Percentiles rank a stretch among this genome's conserved stretches.
These are phyloP conservation scores for Nicotiana undulata DNA, from an alignment of 257 asterid species.

Conservation along the genomic window DNA sequence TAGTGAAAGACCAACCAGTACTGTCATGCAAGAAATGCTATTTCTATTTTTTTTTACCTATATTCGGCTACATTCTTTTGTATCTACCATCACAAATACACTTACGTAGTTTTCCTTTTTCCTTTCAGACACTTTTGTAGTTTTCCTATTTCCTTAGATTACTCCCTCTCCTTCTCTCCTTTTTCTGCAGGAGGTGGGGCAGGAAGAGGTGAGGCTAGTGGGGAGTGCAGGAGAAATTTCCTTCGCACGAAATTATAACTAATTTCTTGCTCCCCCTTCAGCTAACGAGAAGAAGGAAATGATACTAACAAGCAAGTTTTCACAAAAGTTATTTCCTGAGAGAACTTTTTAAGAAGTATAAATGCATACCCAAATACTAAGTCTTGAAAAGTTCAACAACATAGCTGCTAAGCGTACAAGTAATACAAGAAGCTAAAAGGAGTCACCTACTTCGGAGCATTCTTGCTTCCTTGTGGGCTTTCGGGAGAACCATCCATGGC, in stretches of 20 bases:
- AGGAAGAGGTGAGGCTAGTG: neutral
- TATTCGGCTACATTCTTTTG: neutral
- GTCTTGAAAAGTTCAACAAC: neutral
- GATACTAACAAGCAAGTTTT: neutral
- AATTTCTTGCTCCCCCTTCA: neutral
- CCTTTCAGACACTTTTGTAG: neutral
- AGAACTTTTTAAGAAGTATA: neutral
- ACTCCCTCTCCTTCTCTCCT: neutral
- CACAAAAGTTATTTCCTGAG: neutral
- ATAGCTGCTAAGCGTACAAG: neutral
- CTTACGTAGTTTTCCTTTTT: neutral
- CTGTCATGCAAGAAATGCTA: neutral
- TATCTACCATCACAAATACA: neutral
- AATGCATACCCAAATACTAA: neutral
- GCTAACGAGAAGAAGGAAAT: neutral
- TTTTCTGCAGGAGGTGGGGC: neutral
- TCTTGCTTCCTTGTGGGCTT: slow-evolving; percentile 16
- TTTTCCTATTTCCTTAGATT: neutral
- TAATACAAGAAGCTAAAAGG: slow-evolving; percentile 4
- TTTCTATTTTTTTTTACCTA: neutral
- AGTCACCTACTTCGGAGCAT: slow-evolving; percentile 19
- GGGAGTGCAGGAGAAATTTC: neutral
- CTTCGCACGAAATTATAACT: neutral
- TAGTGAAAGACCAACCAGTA: neutral
- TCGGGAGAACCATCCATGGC: slow-evolving; percentile 13